Base-by-base conservation (phyloP, 108 stramenopile genomes). In the Nitzschia sp. region DNA sequence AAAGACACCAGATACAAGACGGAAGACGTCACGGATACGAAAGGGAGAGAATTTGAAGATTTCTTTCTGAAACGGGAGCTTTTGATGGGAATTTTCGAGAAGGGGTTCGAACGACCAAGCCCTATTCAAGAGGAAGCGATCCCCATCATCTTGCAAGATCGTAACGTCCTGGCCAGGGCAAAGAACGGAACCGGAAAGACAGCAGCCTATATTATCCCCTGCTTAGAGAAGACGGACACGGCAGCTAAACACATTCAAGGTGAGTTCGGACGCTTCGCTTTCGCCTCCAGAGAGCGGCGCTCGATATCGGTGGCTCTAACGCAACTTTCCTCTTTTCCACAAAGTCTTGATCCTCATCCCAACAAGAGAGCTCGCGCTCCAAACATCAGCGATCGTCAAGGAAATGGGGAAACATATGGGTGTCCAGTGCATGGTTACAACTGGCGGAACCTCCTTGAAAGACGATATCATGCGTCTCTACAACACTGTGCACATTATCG, bases 181-280 rank as follows among this genome's bases (percentile, higher is more conserved):
- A 97, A 97, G 85, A 95, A 95, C 63, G 97, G 97, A 29, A 99
- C 97, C 16, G 98, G 98, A 59, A 99, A 99, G 71, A 99, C 98
- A 11, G 98, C 97, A 30, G 97, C 97, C 17, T 99, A 97, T 61
- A 98, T 97, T 63, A 99, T 99, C 80, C 98, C 98, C 1, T 97
- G 96, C 74, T 80, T 99, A 62, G 97, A 99, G 56, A 98, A 98
- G 79, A 96, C 96, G 9, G 94, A 98, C 79, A 83, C 95, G 0
- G 76, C 88, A 23, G 78, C 85, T 52, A 78, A 92, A 28, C 63
- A 87, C 63, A 96, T 97, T 46, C 97, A 96, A 73, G 79, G 79
- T 86, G 59, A 73, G 81, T 38, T 60, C 38, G 6, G 28, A 36
- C 16, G 21, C 38, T 38, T 61, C 22, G 35, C 56, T 58, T 30